A percentile compares a stretch with the other conserved stretches of the same genome.
These are phyloP conservation scores for Gillenia trifoliata DNA, from an alignment of 306 rosid genomes.

Conservation along the genomic window DNA sequence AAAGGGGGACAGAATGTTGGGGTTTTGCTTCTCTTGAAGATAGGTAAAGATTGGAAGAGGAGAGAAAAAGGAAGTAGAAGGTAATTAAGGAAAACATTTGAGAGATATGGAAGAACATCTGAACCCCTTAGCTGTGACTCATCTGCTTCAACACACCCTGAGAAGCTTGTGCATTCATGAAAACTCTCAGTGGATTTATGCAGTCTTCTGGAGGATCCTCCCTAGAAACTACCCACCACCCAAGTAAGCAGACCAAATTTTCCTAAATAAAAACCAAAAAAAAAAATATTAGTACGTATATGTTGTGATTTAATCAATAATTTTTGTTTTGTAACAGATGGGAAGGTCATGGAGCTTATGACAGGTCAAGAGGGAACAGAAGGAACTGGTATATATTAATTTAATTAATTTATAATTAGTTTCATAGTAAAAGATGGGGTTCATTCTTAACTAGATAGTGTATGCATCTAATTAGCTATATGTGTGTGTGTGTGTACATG, in stretches of 20 bases:
- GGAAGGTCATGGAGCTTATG: slow-evolving; percentile 94
- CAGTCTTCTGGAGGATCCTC: slow-evolving; percentile 98
- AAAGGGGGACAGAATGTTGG: slow-evolving; percentile 46
- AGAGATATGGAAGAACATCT: slow-evolving; percentile 76
- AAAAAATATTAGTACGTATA: too few species aligned
- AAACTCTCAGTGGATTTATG: slow-evolving; percentile 94
- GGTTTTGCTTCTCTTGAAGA: slow-evolving; percentile 42
- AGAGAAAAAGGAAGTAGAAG: slow-evolving; percentile 14
- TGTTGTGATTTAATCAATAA: too few species aligned
- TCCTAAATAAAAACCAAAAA: neutral
- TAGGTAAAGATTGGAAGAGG: slow-evolving; percentile 16
- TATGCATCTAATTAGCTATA: neutral
- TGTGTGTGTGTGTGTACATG: neutral
- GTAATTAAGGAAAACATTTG: neutral
- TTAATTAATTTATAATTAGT: neutral
- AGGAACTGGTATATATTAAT: slow-evolving; percentile 67
- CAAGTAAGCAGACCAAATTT: slow-evolving; percentile 45
- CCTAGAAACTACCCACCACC: slow-evolving; percentile 98
- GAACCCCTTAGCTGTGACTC: slow-evolving; percentile 75
- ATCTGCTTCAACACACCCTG: slow-evolving; percentile 95
- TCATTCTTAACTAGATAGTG: neutral
- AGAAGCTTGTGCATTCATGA: slow-evolving; percentile 88
- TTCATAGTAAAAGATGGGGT: neutral
- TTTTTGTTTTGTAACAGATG: slow-evolving; percentile 47
- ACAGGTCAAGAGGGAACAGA: slow-evolving; percentile 97